A percentile compares a stretch with the other conserved stretches of the same genome.
Evolutionary conservation across 805 yeast species (phyloP).

Genomic region (Kuraishia piskuri): DNA sequence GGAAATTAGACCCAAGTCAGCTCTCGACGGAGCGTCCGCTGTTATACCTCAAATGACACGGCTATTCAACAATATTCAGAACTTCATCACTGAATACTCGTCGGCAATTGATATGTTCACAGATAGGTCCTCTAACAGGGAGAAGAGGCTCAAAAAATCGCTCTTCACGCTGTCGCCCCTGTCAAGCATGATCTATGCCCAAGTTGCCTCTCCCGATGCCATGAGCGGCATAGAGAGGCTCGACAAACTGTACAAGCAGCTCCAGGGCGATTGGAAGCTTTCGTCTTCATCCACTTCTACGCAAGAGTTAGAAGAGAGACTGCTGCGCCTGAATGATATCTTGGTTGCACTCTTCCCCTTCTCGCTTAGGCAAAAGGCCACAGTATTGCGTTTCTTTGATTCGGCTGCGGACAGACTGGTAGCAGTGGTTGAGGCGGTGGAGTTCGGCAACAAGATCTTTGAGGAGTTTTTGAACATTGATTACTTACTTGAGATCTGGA

Average conservation of each 20-base stretch:
- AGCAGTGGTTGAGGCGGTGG: conserved; percentile 6
- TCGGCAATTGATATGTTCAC: conserved; percentile 21
- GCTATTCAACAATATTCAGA: conserved; percentile 13
- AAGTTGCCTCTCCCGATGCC: conserved; percentile 32
- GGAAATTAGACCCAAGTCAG: not conserved
- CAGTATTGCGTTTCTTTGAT: conserved; percentile 8
- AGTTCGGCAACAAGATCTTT: conserved; percentile 18
- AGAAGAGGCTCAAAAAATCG: conserved; percentile 12
- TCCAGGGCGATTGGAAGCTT: conserved; percentile 1
- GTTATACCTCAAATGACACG: conserved; percentile 1
- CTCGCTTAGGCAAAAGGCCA: conserved; percentile 12
- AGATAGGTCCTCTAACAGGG: conserved; percentile 10
- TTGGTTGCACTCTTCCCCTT: conserved; percentile 23
- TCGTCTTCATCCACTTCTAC: not conserved
- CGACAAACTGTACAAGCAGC: conserved; percentile 6
- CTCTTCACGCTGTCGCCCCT: conserved; percentile 50
- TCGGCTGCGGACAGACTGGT: conserved; percentile 7
- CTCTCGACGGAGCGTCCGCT: conserved; percentile 2
- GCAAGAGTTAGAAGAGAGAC: not conserved
- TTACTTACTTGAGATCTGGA: conserved; percentile 21
- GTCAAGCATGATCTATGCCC: conserved; percentile 48
- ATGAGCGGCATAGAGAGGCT: conserved; percentile 13
- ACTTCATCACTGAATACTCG: conserved; percentile 29
- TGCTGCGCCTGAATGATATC: conserved; percentile 14
- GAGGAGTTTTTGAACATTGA: conserved; percentile 16